Evolutionary conservation across 495 filamentous ascomycete species (phyloP), one percentile per base, ranked within the genome.

Genomic region (Xylaria intraflava): DNA sequence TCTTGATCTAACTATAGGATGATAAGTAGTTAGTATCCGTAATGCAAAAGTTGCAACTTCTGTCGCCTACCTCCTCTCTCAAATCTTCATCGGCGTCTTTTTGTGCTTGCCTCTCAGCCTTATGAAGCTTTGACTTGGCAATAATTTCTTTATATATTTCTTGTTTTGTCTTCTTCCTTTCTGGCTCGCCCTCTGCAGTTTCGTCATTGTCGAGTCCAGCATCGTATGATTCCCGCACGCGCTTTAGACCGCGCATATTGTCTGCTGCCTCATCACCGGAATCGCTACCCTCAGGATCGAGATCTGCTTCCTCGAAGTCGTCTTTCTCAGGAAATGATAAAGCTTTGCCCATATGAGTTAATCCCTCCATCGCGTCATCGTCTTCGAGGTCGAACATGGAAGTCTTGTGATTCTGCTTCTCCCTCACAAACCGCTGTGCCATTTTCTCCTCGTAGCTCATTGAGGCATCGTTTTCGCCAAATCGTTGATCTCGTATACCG

Each of bases 91-190:
- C 91, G 41, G 95, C 90, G 54, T 97, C 93, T 67, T 96, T 98
- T 7, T 81, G 80, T 49, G 88, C 82, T 71, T 97, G 94, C 19
- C 93, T 84, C 70, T 96, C 90, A 53, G 88, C 86, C 71, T 94
- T 97, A 75, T 96, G 77, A 24, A 88, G 78, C 66, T 97, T 99
- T 2, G 94, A 97, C 70, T 97, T 99, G 33, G 90, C 87, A 55
- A 97, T 97, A 54, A 97, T 83, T 69, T 98, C 94, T 60, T 92
- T 86, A 86, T 96, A 96, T 29, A 97, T 88, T 65, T 99, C 93
- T 42, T 89, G 82, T 67, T 92, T 96, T 17, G 83, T 87, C 72
- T 95, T 99, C 65, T 95, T 95, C 39, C 83, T 78, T 56, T 88
- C 86, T 0, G 87, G 84, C 23, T 82, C 77, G 23, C 74, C 79